Base-by-base conservation (phyloP, 345 rosid genomes). In the Aegle marmelos region DNA sequence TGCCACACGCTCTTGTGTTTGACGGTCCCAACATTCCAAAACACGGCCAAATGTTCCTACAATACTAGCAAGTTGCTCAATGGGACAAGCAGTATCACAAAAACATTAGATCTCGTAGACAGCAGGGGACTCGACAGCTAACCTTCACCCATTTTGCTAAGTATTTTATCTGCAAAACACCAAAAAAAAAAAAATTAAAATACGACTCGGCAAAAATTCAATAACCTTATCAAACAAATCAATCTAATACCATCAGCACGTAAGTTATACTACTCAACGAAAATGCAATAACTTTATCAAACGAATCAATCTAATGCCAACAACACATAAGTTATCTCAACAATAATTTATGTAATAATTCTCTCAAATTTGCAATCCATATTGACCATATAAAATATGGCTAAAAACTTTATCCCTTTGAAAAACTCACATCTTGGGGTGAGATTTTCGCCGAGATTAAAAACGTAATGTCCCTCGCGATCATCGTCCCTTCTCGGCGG, bases 1-100 rank as follows among this genome's bases (percentile, higher is more conserved):
- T 5, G 97, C 97, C 56, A 92, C 97, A 84, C 81, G 86, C 39
- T 92, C 91, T 80, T 84, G 78, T 6, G 85, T 83, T 75, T 90
- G 81, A 25, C 94, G 89, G 75, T 92, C 96, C 94, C 94, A 92
- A 90, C 94, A 92, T 86, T 92, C 94, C 91, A 92, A 85, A 78
- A 90, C 96, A 73, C 87, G 96, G 75, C 96, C 96, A 88, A 92
- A 92, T 63, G 96, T 90, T 90, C 96, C 96, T 90, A 90, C 92
- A 89, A 89, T 83, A 89, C 89, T 84, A 87, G 86, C 91, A 91
- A 86, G 85, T 84, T 78, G 89, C 93, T 90, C 87, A 88, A 83
- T 81, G 85, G 85, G 84, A 76, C 93, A 85, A 83, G 86, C 84
- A 84, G 81, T 88, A 85, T 87, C 81, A 85, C 82, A 90, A 79